A percentile compares a stretch with the other conserved stretches of the same genome.
Conservation (phyloP, 108 stramenopile genomes). For the Epithemia pelagica region DNA sequence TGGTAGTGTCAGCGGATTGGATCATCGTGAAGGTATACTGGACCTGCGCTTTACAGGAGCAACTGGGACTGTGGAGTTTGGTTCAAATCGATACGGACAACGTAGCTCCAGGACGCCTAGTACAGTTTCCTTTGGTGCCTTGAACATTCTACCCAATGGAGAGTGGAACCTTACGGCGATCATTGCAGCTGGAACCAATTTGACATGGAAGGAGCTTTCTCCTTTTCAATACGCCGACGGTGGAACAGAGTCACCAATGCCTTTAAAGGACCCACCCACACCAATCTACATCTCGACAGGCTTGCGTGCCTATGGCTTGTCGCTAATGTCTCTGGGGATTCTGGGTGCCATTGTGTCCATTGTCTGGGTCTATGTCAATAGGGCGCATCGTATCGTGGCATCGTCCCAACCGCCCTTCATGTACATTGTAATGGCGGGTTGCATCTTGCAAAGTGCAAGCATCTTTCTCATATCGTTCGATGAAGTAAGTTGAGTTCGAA, state of each 20-base stretch:
- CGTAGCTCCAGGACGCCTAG: not conserved
- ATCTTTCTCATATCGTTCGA: not conserved
- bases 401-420: constrained; percentile 38
- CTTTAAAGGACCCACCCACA: not conserved
- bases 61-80: constrained; percentile 2
- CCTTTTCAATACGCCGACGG: constrained; percentile 6
- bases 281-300: not conserved
- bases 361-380: not conserved
- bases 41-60: constrained; percentile 2
- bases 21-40: not conserved
- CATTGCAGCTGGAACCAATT: not conserved
- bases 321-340: not conserved
- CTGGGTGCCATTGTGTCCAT: not conserved
- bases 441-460: not conserved
- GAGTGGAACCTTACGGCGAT: not conserved
- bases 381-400: not conserved
- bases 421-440: constrained; percentile 14
- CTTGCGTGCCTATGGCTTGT: not conserved
- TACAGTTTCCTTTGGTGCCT: not conserved
- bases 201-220: not conserved
- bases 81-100: not conserved
- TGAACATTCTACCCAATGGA: not conserved
- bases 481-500: constrained; percentile 7
- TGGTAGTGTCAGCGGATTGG: not conserved
- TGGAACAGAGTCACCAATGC: not conserved